Evolutionary conservation across 2,329 filamentous ascomycete genomes (phyloP), one percentile per base, ranked within the genome.

Genomic region (Botryosphaeria agaves): DNA sequence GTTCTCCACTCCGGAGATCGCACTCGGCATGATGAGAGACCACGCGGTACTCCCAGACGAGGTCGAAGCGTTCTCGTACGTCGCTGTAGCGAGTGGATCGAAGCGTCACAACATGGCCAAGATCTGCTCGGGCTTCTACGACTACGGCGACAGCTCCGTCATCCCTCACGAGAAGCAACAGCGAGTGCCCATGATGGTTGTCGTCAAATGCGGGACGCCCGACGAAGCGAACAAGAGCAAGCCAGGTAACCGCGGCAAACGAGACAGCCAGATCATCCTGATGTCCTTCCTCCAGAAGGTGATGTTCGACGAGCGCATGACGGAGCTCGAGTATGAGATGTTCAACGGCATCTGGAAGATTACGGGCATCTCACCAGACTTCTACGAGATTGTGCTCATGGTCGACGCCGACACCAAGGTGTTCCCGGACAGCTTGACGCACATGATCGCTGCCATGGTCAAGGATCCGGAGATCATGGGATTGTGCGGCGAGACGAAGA

Each of bases 91-190:
- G 24, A 89, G 80, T 49, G 89, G 89, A 34, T 80, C 85, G 29
- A 98, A 98, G 63, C 76, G 89, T 44, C 91, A 98, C 71, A 98
- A 95, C 58, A 98, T 95, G 89, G 87, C 89, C 44, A 94, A 95
- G 64, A 74, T 95, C 34, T 94, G 95, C 56, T 78, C 85, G 33
- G 91, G 91, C 26, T 98, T 95, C 64, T 98, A 98, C 57, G 83
- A 95, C 54, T 98, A 95, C 46, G 89, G 91, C 31, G 59, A 69
- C 35, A 67, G 80, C 40, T 92, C 83, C 7, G 60, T 68, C 31
- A 80, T 98, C 37, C 78, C 87, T 1, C 41, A 62, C 2, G 82
- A 91, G 37, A 89, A 85, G 56, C 89, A 95, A 56, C 87, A 95
- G 57, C 79, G 89, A 34, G 87, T 98, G 16, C 91, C 89, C 2